Conservation (phyloP, 495 filamentous ascomycete genomes). For the Geoglossum glabrum region DNA sequence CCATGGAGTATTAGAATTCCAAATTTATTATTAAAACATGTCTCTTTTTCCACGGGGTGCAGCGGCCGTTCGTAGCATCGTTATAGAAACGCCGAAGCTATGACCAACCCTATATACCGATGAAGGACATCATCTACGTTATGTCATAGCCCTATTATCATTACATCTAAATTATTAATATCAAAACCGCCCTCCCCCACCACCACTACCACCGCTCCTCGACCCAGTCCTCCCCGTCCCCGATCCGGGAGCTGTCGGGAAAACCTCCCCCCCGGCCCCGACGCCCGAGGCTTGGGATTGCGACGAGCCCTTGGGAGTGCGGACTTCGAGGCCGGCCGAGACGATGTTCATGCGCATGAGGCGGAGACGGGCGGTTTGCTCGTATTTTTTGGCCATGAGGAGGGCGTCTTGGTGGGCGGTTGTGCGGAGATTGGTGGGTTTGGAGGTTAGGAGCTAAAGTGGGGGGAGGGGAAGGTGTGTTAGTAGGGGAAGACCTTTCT, state of each 20-base stretch:
- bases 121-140: too few relatives aligned
- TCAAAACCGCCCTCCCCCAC: background rate
- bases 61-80: background rate
- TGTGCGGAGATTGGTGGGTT: conserved; percentile 31
- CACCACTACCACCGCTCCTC: background rate
- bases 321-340: conserved; percentile 53
- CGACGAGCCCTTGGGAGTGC: background rate
- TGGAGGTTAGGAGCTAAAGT: conserved; percentile 40
- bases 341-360: conserved; percentile 55
- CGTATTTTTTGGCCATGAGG: conserved; percentile 46
- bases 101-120: background rate
- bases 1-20: too few relatives aligned
- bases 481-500: background rate
- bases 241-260: too few relatives aligned
- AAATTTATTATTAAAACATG: too few relatives aligned
- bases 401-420: conserved; percentile 49
- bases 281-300: background rate
- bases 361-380: conserved; percentile 50
- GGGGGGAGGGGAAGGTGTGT: background rate
- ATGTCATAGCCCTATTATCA: too few relatives aligned
- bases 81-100: background rate
- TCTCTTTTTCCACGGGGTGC: too few relatives aligned
- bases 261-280: background rate
- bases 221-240: background rate
- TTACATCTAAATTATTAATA: too few relatives aligned